Evolutionary conservation across 2,329 filamentous ascomycete species (phyloP), one percentile per base, ranked within the genome.

Genomic region (Gnomoniopsis sp.): DNA sequence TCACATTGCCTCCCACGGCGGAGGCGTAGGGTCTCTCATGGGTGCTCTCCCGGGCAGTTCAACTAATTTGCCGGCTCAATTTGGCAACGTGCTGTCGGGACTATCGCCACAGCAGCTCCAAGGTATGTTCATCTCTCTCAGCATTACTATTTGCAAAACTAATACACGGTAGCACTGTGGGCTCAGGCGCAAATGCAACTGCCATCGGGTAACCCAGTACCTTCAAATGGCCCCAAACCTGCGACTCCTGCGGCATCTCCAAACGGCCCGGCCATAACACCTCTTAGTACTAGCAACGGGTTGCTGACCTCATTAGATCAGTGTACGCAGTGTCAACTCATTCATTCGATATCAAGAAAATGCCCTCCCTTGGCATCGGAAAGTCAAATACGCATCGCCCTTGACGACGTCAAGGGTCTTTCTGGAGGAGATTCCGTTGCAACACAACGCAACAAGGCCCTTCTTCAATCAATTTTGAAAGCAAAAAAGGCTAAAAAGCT

Each of bases 331-430:
- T 89, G 88, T 62, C 85, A 86, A 17, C 77, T 84, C 22, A 82
- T 83, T 1, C 86, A 88, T 66, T 85, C 85, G 2, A 68, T 76
- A 55, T 71, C 72, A 1, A 77, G 82, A 34, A 79, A 77, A 10
- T 90, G 88, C 66, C 83, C 86, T 15, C 83, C 87, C 67, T 77
- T 90, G 53, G 76, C 75, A 55, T 84, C 84, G 3, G 83, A 89
- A 62, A 81, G 79, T 3, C 81, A 90, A 66, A 77, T 91, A 17
- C 77, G 81, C 55, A 74, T 81, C 21, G 88, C 91, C 78, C 73
- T 91, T 17, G 79, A 84, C 57, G 80, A 82, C 0, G 70, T 91
- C 22, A 84, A 84, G 65, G 71, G 76, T 21, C 38, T 62, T 26
- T 62, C 60, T 14, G 57, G 53, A 34, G 59, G 53, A 17, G 34